Evolutionary conservation across 495 filamentous ascomycete species (phyloP), one percentile per base, ranked within the genome.

Genomic region (Hypomontagnella submonticulosa): DNA sequence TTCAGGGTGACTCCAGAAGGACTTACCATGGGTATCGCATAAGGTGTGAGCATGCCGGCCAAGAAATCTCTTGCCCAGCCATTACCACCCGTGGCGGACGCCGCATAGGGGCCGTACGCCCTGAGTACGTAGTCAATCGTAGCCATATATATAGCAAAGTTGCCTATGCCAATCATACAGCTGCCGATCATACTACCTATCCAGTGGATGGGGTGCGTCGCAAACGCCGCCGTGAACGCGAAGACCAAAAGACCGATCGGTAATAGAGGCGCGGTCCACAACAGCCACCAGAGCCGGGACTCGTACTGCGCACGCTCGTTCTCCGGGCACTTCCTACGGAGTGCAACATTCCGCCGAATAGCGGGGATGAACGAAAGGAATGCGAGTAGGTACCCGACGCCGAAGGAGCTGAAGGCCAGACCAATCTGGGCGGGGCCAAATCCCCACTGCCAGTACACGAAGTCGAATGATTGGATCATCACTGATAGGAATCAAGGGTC

Each of bases 101-200:
- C 87, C 3, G 88, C 88, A 76, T 90, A 91, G 0, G 87, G 87
- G 0, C 88, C 88, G 58, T 91, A 91, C 18, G 87, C 84, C 66
- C 81, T 83, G 57, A 91, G 85, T 83, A 90, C 90, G 75, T 91
- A 91, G 73, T 91, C 88, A 63, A 91, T 89, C 8, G 88, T 90
- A 7, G 87, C 87, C 87, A 90, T 90, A 73, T 91, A 91, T 62
- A 91, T 91, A 19, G 67, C 38, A 69, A 88, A 87, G 57, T 91
- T 91, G 41, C 87, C 88, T 55, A 90, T 88, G 37, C 88, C 88
- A 46, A 91, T 83, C 48, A 90, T 77, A 33, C 82, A 82, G 10
- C 81, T 75, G 66, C 88, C 89, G 54, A 90, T 71, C 85, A 89
- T 87, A 18, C 82, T 79, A 13, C 76, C 86, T 33, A 89, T 87